Base-by-base conservation (phyloP, 2,329 filamentous ascomycete genomes). In the Aureobasidium leucospermi region DNA sequence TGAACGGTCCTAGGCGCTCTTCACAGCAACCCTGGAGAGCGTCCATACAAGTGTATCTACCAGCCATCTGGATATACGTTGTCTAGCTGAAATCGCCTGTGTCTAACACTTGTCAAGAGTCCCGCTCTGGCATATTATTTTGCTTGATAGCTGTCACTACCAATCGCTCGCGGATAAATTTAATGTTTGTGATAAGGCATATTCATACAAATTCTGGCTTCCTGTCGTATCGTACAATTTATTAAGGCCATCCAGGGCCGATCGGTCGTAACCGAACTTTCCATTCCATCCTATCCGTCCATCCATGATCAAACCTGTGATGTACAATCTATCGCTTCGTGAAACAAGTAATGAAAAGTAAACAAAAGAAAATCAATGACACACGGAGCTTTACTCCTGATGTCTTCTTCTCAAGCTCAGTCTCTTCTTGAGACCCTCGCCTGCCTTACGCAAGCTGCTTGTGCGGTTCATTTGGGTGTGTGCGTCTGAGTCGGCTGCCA, bases 351-450 rank as follows among this genome's bases (percentile, higher is more conserved):
- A 36, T 38, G 34, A 19, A 38, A 55, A 55, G 36, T 6, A 34
- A 38, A 56, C 41, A 58, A 39, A 58, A 7, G 28, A 58, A 31
- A 41, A 7, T 15, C 10, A 13, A 6, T 45, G 38, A 13, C 11
- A 28, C 16, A 7, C 47, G 2, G 13, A 42, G 23, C 34, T 11
- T 4, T 41, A 39, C 1, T 38, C 42, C 16, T 39, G 55, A 9
- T 23, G 32, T 48, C 43, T 72, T 61, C 71, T 73, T 60, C 75
- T 72, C 53, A 79, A 65, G 65, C 75, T 78, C 47, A 79, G 72
- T 28, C 77, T 70, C 71, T 74, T 78, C 73, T 77, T 79, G 61
- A 79, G 59, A 5, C 73, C 70, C 16, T 69, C 70, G 23, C 70
- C 68, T 51, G 71, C 62, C 32, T 67, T 69, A 39, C 64, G 67